Base-by-base conservation (phyloP, 805 yeast species). In the Priceomyces carsonii region DNA sequence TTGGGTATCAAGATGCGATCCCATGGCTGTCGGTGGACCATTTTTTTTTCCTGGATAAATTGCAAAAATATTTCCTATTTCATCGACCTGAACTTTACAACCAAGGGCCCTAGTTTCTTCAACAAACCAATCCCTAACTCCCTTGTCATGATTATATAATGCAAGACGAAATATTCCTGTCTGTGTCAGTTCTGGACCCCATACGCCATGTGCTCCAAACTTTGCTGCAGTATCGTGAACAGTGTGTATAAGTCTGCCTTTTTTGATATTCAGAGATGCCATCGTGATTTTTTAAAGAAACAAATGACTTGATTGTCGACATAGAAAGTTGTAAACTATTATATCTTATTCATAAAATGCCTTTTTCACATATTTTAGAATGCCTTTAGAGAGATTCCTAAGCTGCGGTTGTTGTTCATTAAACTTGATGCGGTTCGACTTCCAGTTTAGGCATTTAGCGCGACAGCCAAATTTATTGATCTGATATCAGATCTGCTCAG, bases 1-100 rank as follows among this genome's bases (percentile, higher is more conserved):
- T 57, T 82, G 89, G 1, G 89, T 82, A 48, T 82, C 89, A 39
- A 82, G 59, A 55, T 82, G 89, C 0, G 86, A 80, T 0, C 89
- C 88, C 41, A 82, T 79, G 9, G 77, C 86, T 1, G 80, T 80
- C n/a, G 88, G 83, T 4, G 69, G 55, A 1, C 67, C 70, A 1
- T 32, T 39, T 36, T 71, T 68, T 41, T 63, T 56, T 5, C 87
- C 87, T 0, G 85, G 82, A 38, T 69, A 79, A 9, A 76, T 63
- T 6, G 83, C 82, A 59, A 82, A 82, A 16, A 82, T 79, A 53
- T 77, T 80, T 13, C 90, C 89, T 56, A 82, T 68, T 44, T 75
- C 69, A 57, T 82, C 90, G 19, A 82, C 60, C 20, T 69, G 73
- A 18, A 81, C 69, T 17, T 61, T 51, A 50, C 88, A 82, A 0